Evolutionary conservation across 805 yeast genomes (phyloP), one percentile per base, ranked within the genome.

Genomic region (Ogataea polymorpha): DNA sequence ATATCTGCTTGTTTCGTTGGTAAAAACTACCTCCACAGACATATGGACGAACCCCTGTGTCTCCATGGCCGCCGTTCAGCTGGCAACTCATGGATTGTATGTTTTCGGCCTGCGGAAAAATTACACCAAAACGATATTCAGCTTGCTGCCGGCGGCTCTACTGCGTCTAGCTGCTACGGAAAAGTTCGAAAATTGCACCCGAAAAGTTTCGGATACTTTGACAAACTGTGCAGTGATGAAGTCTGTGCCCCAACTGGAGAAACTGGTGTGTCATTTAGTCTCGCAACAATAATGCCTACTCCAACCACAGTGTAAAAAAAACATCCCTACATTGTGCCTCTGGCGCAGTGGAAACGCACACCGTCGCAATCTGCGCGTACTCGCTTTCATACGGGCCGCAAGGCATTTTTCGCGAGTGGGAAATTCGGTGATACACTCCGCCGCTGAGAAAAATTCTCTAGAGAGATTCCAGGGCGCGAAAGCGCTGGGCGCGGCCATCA

Each of bases 401-500:
- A 33, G 35, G 46, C 42, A 35, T 14, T n/a, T 5, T 21, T 37
- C 25, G 64, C 65, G 66, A 63, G 68, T 63, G 68, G 68, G 68
- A 63, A 63, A 63, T 63, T 63, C 68, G 68, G 68, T 63, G 68
- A 62, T 53, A 45, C 51, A 41, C 63, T 45, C 61, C 55, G 45
- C 58, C 57, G 51, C 35, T 28, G 14, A 41, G n/a, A 37, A 29
- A 47, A 42, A 37, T 58, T 54, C 65, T 61, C 66, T 37, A 58
- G 65, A 60, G 66, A 61, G 65, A 53, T 41, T 52, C 67, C 65
- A 37, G 14, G 55, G 66, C 66, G 68, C 53, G 66, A 38, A 60
- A 59, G 53, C 67, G 68, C 66, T 42, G 63, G 67, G 65, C 65
- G 56, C 42, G 42, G 61, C 62, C 67, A 63, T 62, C 59, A 63